Base-by-base conservation (phyloP, 495 filamentous ascomycete species). In the Neurospora intermedia region DNA sequence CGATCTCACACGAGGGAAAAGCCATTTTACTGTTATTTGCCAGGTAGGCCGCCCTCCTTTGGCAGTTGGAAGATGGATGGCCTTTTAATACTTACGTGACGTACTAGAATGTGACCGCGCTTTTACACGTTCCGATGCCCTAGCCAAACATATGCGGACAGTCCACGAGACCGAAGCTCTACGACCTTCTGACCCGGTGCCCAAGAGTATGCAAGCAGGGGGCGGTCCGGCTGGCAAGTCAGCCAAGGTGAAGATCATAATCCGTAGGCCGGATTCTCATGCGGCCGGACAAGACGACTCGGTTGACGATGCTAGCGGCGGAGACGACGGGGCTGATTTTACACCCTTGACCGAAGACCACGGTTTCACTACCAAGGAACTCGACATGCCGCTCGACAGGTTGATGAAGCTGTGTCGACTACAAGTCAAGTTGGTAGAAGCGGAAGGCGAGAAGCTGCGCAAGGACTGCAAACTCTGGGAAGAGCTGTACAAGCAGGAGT, bases 111-210 rank as follows among this genome's bases (percentile, higher is more conserved):
- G 96, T 82, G 96, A 99, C 79, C 93, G 95, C 77, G 93, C 94
- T 71, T 99, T 99, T 78, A 99, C 96, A 10, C 90, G 96, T 72
- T 98, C 96, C 40, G 96, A 99, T 80, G 96, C 96, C 27, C 89
- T 99, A 0, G 94, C 96, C 7, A 99, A 99, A 80, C 96, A 99
- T 80, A 97, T 98, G 93, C 91, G 96, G 79, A 98, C 96, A 41
- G 96, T 99, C 40, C 96, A 99, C 82, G 96, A 99, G 82, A 97
- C 94, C 45, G 96, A 98, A 81, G 91, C 93, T 6, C 86, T 97
- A 6, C 91, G 94, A 7, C 93, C 93, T 7, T 91, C 91, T n/a
- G 94, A 96, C 78, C 91, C 93, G 6, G 91, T 95, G 23, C 91
- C 93, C 3, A 94, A 93, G 81, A 88, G 90, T 66, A 90, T 85